Evolutionary conservation across 495 filamentous ascomycete species (phyloP).

Genomic region (Hypoxylon intermedium): DNA sequence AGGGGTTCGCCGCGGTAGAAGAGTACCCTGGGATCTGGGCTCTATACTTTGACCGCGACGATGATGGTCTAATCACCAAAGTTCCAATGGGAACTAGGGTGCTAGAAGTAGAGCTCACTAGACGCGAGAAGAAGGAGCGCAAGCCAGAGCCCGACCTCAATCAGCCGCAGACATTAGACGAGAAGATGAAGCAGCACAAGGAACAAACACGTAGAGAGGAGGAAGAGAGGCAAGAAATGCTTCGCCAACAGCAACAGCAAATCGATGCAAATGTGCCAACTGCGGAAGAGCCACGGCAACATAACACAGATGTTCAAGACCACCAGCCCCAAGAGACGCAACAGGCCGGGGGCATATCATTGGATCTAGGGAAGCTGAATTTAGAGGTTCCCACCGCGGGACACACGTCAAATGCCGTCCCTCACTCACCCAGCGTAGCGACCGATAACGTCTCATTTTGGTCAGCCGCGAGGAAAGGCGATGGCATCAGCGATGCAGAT

Average conservation of each 20-base stretch:
- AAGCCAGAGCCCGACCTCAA: constrained; percentile 41
- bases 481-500: constrained; percentile 24
- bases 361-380: constrained; percentile 30
- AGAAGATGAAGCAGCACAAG: constrained; percentile 43
- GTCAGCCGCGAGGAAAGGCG: constrained; percentile 34
- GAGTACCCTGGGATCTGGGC: constrained; percentile 48
- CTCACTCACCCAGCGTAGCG: constrained; percentile 32
- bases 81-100: constrained; percentile 43
- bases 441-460: constrained; percentile 42
- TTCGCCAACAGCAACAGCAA: constrained; percentile 21
- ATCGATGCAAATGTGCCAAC: background rate
- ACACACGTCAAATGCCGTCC: constrained; percentile 1
- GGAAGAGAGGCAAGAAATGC: constrained; percentile 30
- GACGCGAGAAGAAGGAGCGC: constrained; percentile 48
- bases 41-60: constrained; percentile 55
- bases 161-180: constrained; percentile 37
- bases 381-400: constrained; percentile 5
- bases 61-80: constrained; percentile 50
- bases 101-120: constrained; percentile 48
- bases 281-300: background rate
- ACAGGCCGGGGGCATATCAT: background rate
- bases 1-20: constrained; percentile 53
- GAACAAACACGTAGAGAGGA: constrained; percentile 36
- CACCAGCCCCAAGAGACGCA: constrained; percentile 2
- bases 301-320: background rate